A percentile compares a stretch with the other conserved stretches of the same genome.
These are phyloP conservation scores for Aquanectria penicillioides DNA, from an alignment of 2,329 filamentous ascomycete species.

Conservation along the genomic window DNA sequence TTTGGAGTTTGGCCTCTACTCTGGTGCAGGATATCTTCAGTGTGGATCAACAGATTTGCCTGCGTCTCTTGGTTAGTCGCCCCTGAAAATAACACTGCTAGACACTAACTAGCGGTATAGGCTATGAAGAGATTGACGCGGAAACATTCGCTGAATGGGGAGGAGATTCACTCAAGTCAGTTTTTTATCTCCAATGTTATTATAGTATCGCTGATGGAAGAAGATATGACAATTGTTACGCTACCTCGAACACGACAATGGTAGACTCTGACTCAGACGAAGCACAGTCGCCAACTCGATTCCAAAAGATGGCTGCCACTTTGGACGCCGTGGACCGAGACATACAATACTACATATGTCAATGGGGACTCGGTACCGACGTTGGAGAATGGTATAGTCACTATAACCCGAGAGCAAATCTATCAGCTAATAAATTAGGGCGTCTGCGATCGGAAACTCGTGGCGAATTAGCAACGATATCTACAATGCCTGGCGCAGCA, in stretches of 20 bases:
- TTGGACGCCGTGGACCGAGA: constrained; percentile 51
- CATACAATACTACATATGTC: constrained; percentile 61
- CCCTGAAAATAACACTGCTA: not conserved
- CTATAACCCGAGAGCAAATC: rapidly evolving
- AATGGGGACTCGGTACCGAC: constrained; percentile 62
- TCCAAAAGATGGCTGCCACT: constrained; percentile 57
- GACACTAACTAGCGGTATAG: constrained; percentile 28
- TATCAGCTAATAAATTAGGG: constrained; percentile 40
- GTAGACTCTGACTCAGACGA: constrained; percentile 53
- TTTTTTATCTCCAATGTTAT: rapidly evolving
- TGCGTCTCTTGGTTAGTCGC: constrained; percentile 53
- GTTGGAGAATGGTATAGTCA: constrained; percentile 53
- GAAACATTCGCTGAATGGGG: constrained; percentile 54
- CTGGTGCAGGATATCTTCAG: constrained; percentile 57
- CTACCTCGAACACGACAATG: constrained; percentile 52
- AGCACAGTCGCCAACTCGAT: constrained; percentile 52
- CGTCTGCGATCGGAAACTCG: constrained; percentile 55
- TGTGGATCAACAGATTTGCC: constrained; percentile 54
- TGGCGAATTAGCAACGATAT: constrained; percentile 66
- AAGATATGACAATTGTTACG: constrained; percentile 61
- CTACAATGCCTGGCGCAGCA: constrained; percentile 59
- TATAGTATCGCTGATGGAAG: rapidly evolving
- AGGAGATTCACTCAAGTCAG: constrained; percentile 63
- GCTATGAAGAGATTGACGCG: constrained; percentile 54
- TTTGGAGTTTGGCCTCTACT: constrained; percentile 65